Conservation (phyloP, 2,329 filamentous ascomycete species). For the Canariomyces notabilis region DNA sequence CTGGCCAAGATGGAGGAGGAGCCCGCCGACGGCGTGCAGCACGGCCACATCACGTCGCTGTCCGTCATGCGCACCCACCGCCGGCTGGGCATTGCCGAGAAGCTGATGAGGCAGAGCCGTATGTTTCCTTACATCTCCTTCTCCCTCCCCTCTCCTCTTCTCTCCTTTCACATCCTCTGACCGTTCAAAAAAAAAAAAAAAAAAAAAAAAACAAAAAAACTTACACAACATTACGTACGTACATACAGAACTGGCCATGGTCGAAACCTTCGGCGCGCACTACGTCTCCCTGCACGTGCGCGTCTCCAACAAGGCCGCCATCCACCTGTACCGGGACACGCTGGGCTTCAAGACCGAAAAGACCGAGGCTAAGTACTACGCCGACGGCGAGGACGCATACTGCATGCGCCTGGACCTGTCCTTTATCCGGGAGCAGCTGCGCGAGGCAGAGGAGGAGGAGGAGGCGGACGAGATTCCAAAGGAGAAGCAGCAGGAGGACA, state of each 20-base stretch:
- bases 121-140: slow-evolving; percentile 32
- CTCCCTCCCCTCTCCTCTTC: neutral
- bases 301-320: slow-evolving; percentile 84
- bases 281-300: slow-evolving; percentile 97
- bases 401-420: slow-evolving; percentile 86
- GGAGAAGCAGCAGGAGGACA: slow-evolving; percentile 11
- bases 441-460: slow-evolving; percentile 39
- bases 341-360: slow-evolving; percentile 85
- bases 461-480: slow-evolving; percentile 29
- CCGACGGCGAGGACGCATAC: slow-evolving; percentile 93
- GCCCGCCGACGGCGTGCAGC: slow-evolving; percentile 79
- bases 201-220: no score
- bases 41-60: slow-evolving; percentile 93
- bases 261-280: slow-evolving; percentile 82
- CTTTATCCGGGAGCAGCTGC: slow-evolving; percentile 47
- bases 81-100: slow-evolving; percentile 86
- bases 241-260: slow-evolving; percentile 95
- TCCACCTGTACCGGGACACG: slow-evolving; percentile 88
- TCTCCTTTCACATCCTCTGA: neutral
- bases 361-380: slow-evolving; percentile 87
- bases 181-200: slow-evolving; percentile 1
- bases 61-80: slow-evolving; percentile 96
- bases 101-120: slow-evolving; percentile 96
- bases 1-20: slow-evolving; percentile 99
- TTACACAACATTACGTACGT: no score